Percentiles rank a stretch among this genome's conserved stretches.
These are phyloP conservation scores for Tinospora cordifolia DNA, from an alignment of 164 flowering plant genomes.

Conservation along the genomic window DNA sequence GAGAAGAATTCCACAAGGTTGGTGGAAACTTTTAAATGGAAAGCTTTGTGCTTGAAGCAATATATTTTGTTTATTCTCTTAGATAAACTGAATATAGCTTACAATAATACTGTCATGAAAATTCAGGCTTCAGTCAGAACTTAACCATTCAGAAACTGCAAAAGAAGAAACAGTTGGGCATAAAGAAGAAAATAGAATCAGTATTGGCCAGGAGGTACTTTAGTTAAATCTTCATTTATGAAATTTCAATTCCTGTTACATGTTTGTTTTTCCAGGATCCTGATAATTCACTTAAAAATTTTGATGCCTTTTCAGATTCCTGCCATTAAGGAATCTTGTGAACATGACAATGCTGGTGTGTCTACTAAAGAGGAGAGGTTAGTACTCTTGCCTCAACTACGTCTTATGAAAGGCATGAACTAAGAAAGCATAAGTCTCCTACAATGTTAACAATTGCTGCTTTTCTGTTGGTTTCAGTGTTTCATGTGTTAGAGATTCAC, in stretches of 20 bases:
- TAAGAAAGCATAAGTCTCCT: not conserved
- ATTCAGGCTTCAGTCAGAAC: conserved; percentile 12
- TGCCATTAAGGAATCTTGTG: conserved; percentile 7
- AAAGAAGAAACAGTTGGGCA: conserved; percentile 4
- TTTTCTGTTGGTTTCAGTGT: conserved; percentile 9
- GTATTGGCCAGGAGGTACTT: conserved; percentile 6
- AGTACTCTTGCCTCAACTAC: conserved; percentile 10
- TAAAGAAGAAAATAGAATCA: conserved; percentile 6
- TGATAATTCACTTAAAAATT: not conserved
- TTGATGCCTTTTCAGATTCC: conserved; percentile 16
- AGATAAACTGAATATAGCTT: not conserved
- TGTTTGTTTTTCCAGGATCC: not conserved
- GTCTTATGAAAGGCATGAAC: not conserved
- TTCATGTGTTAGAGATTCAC: not conserved
- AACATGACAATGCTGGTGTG: not conserved
- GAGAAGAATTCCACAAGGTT: conserved; percentile 17
- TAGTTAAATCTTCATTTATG: not conserved
- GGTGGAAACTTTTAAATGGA: not conserved
- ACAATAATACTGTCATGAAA: not conserved
- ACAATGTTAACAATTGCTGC: not conserved
- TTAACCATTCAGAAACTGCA: conserved; percentile 5
- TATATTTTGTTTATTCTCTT: not conserved
- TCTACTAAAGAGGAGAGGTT: conserved; percentile 28
- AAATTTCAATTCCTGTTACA: not conserved
- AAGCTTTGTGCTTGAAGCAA: not conserved